phyloP scores from a whole-genome alignment of 1,284 basidiomycete species.

The Papiliotrema nemorosa region DNA sequence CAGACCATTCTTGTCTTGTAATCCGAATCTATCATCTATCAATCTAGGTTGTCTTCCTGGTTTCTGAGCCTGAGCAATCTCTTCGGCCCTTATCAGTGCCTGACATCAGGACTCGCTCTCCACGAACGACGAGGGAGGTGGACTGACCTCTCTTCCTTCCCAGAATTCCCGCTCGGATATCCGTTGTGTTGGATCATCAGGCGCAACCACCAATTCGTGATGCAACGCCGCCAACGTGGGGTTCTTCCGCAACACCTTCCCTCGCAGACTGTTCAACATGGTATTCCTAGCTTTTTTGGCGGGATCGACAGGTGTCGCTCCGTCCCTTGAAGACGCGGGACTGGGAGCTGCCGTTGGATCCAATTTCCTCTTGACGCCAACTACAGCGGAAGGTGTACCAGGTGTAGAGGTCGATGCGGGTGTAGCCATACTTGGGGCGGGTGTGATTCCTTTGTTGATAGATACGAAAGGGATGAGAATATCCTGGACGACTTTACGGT shows the following conservation, averaged over 20 bases:
- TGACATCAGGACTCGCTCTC: conserved; percentile 33
- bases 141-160: conserved; percentile 80
- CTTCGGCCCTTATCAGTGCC: conserved; percentile 66
- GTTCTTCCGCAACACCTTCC: conserved; percentile 71
- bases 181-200: conserved; percentile 33
- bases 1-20: conserved; percentile 30
- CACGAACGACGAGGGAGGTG: background rate
- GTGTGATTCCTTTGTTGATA: conserved; percentile 24
- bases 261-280: conserved; percentile 55
- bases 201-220: conserved; percentile 77
- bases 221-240: conserved; percentile 74
- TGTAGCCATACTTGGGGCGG: conserved; percentile 3
- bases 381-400: conserved; percentile 7
- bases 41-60: conserved; percentile 80
- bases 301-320: conserved; percentile 5
- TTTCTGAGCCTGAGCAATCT: conserved; percentile 60
- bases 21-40: conserved; percentile 79
- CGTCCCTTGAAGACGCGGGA: conserved; percentile 3
- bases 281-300: conserved; percentile 9
- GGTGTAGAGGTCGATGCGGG: conserved; percentile 7
- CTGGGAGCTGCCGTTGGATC: conserved; percentile 41
- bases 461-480: conserved; percentile 44
- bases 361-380: conserved; percentile 19
- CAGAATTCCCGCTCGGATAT: conserved; percentile 91
- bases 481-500: conserved; percentile 44